These are phyloP conservation scores for Nematocida homosporus DNA, from an alignment of 371 early-diverging fungal species.

Conservation along the genomic window DNA sequence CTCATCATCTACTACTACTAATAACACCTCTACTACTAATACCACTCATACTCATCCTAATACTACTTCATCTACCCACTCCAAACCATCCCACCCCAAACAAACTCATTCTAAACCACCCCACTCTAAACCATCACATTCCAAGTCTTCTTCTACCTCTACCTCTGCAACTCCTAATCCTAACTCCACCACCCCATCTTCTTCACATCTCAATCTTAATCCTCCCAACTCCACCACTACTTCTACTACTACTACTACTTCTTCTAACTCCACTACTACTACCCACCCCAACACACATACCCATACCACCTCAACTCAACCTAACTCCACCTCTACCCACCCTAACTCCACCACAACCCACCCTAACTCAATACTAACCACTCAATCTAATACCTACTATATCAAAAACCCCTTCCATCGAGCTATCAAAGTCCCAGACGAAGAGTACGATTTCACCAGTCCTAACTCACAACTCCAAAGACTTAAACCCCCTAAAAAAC, in stretches of 20 bases:
- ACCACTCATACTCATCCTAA: background rate
- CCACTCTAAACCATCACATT: background rate
- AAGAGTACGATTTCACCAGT: conserved; percentile 34
- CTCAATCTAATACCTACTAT: background rate
- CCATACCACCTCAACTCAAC: too few relatives aligned
- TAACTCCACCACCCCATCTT: background rate
- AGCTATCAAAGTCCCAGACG: conserved; percentile 8
- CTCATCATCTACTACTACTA: too few relatives aligned
- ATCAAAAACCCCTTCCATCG: background rate
- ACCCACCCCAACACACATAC: too few relatives aligned
- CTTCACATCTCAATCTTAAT: background rate
- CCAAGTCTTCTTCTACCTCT: too few relatives aligned
- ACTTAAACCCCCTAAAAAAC: background rate
- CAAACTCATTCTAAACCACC: too few relatives aligned
- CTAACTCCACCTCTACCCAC: too few relatives aligned
- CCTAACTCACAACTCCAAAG: conserved; percentile 13
- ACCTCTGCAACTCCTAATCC: too few relatives aligned
- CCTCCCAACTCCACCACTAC: too few relatives aligned
- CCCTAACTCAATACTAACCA: too few relatives aligned
- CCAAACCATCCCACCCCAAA: too few relatives aligned
- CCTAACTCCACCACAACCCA: background rate
- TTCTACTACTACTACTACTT: too few relatives aligned
- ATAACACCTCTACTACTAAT: background rate
- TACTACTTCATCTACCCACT: background rate
- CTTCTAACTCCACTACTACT: too few relatives aligned